phyloP scores from a whole-genome alignment of 257 asterid genomes.

The Capsicum rhomboideum region DNA sequence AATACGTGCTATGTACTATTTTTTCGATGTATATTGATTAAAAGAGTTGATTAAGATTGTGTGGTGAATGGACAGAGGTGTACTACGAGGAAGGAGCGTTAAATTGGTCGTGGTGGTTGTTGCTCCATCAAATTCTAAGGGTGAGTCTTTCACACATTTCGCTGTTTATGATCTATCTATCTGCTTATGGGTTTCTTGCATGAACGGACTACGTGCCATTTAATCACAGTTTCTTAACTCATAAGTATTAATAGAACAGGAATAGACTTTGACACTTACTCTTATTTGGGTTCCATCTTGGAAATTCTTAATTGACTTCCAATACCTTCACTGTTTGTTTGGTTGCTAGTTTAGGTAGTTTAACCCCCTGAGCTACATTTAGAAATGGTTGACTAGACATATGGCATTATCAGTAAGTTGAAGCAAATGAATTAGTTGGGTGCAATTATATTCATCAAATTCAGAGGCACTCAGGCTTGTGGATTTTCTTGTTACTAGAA shows the following conservation, averaged over 20 bases:
- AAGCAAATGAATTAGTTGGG: background rate
- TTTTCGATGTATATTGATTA: background rate
- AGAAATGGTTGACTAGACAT: background rate
- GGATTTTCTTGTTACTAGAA: background rate
- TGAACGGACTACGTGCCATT: background rate
- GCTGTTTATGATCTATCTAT: background rate
- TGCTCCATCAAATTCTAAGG: conserved; percentile 46
- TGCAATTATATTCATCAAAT: background rate
- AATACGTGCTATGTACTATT: background rate
- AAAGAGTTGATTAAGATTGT: background rate
- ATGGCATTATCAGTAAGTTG: background rate
- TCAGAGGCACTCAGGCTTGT: background rate
- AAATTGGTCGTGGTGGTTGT: conserved; percentile 80
- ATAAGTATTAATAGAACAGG: background rate
- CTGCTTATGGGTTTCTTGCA: background rate
- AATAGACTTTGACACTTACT: background rate
- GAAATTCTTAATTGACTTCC: background rate
- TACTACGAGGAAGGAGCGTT: conserved; percentile 65
- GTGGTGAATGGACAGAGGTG: conserved; percentile 42
- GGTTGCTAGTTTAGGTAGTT: background rate
- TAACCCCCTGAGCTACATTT: background rate
- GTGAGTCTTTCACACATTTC: conserved; percentile 26
- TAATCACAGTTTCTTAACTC: background rate
- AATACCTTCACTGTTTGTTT: background rate
- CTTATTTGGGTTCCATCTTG: background rate